phyloP scores from a whole-genome alignment of 768 basidiomycete genomes.

The Suillus hirtellus region DNA sequence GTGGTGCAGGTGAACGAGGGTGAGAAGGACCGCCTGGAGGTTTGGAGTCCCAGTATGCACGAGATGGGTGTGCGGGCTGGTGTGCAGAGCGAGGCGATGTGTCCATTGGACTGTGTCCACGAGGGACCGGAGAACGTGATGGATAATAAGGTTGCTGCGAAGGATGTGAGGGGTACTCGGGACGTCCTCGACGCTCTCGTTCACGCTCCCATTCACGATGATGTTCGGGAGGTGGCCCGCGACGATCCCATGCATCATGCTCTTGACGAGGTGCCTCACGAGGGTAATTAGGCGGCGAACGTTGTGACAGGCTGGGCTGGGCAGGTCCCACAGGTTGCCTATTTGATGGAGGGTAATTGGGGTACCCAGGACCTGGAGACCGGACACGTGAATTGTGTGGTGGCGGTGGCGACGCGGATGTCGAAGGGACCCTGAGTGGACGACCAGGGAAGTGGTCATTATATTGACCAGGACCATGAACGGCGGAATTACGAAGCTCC shows the following conservation, averaged over 20 bases:
- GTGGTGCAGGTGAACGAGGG: slow-evolving; percentile 32
- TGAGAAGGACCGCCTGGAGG: slow-evolving; percentile 37
- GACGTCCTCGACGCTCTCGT: slow-evolving; percentile 38
- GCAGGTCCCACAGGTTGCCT: slow-evolving; percentile 55
- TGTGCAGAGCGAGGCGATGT: slow-evolving; percentile 60
- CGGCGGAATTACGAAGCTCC: slow-evolving; percentile 45
- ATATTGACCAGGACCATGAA: slow-evolving; percentile 43
- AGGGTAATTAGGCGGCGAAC: slow-evolving; percentile 60
- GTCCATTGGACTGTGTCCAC: slow-evolving; percentile 52
- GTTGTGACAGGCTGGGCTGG: slow-evolving; percentile 49
- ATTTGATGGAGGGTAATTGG: slow-evolving; percentile 44
- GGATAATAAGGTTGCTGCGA: slow-evolving; percentile 34
- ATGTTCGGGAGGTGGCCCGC: slow-evolving; percentile 43
- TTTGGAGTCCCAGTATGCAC: slow-evolving; percentile 65
- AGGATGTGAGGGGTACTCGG: slow-evolving; percentile 35
- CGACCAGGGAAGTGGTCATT: slow-evolving; percentile 58
- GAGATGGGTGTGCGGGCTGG: slow-evolving; percentile 34
- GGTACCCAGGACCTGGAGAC: slow-evolving; percentile 51
- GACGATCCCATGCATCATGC: slow-evolving; percentile 65
- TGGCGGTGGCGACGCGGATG: slow-evolving; percentile 61
- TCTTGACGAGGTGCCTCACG: slow-evolving; percentile 54
- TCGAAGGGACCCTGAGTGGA: slow-evolving; percentile 51
- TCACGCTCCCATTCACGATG: slow-evolving; percentile 56
- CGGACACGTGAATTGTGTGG: slow-evolving; percentile 47
- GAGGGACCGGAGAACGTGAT: slow-evolving; percentile 38